Conservation (phyloP, 805 yeast species). For the Teunomyces gatunensis region DNA sequence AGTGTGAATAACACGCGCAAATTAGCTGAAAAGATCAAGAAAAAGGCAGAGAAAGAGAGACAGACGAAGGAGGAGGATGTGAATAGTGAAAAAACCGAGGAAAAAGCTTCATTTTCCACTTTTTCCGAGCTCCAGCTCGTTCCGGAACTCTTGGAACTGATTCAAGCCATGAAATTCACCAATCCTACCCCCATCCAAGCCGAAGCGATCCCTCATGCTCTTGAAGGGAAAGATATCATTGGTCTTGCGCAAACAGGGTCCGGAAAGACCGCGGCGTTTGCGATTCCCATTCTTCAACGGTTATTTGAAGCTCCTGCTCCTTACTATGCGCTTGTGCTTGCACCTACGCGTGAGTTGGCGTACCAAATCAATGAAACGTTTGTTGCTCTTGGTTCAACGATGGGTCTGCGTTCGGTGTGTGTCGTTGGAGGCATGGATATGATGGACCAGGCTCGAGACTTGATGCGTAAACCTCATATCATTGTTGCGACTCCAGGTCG, state of each 20-base stretch:
- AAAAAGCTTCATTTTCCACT: conserved; percentile 5
- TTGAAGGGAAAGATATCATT: conserved; percentile 87
- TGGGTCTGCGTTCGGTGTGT: conserved; percentile 89
- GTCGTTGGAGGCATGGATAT: conserved; percentile 98
- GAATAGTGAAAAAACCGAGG: conserved; percentile 1
- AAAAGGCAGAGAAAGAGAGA: conserved; percentile 10
- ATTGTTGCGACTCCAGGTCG: conserved; percentile 96
- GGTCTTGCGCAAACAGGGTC: conserved; percentile 98
- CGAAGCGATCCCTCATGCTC: conserved; percentile 86
- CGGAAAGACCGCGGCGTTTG: conserved; percentile 98
- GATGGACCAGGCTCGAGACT: conserved; percentile 95
- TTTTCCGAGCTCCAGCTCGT: conserved; percentile 58
- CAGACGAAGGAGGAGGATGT: conserved; percentile 1
- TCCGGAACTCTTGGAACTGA: conserved; percentile 78
- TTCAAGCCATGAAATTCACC: conserved; percentile 67
- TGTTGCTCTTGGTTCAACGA: conserved; percentile 84
- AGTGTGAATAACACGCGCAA: conserved; percentile 36
- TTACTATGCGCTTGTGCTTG: conserved; percentile 82
- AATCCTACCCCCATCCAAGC: conserved; percentile 94
- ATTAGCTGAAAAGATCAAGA: conserved; percentile 55
- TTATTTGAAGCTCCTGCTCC: conserved; percentile 88
- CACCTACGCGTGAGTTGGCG: conserved; percentile 84
- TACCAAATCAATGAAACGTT: conserved; percentile 91
- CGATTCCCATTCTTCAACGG: conserved; percentile 88
- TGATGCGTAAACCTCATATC: conserved; percentile 91